phyloP scores from a whole-genome alignment of 257 asterid genomes.

The Lithospermum erythrorhizon region DNA sequence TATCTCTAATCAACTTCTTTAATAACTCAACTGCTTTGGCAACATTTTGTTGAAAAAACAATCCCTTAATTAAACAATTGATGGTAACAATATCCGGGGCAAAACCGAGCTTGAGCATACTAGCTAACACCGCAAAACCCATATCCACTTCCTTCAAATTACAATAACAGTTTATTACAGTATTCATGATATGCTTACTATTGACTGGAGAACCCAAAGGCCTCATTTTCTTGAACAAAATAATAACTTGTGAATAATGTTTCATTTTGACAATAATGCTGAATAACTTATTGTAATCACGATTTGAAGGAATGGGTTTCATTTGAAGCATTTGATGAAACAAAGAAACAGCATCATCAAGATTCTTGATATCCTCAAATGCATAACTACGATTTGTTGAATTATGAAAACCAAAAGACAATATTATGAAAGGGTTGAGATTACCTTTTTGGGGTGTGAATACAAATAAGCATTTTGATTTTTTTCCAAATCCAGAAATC shows the following conservation, averaged over 20 bases:
- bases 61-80: slow-evolving; percentile 10
- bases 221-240: neutral
- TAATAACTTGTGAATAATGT: neutral
- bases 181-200: neutral
- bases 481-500: too few relatives aligned
- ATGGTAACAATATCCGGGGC: neutral
- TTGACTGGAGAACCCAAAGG: neutral
- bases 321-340: too few relatives aligned
- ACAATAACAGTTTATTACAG: neutral
- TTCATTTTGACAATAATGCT: too few relatives aligned
- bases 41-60: slow-evolving; percentile 6
- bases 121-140: neutral
- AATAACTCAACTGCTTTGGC: slow-evolving; percentile 8
- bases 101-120: neutral
- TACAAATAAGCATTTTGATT: too few relatives aligned
- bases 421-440: too few relatives aligned
- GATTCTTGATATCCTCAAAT: too few relatives aligned
- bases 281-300: too few relatives aligned
- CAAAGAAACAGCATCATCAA: too few relatives aligned
- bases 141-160: neutral
- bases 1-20: slow-evolving; percentile 3
- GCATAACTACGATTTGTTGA: too few relatives aligned
- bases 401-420: too few relatives aligned
- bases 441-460: too few relatives aligned
- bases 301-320: too few relatives aligned